A percentile compares a stretch with the other conserved stretches of the same genome.
Evolutionary conservation across 768 basidiomycete species (phyloP).

Genomic region (Pilatotrama ljubarskyi): DNA sequence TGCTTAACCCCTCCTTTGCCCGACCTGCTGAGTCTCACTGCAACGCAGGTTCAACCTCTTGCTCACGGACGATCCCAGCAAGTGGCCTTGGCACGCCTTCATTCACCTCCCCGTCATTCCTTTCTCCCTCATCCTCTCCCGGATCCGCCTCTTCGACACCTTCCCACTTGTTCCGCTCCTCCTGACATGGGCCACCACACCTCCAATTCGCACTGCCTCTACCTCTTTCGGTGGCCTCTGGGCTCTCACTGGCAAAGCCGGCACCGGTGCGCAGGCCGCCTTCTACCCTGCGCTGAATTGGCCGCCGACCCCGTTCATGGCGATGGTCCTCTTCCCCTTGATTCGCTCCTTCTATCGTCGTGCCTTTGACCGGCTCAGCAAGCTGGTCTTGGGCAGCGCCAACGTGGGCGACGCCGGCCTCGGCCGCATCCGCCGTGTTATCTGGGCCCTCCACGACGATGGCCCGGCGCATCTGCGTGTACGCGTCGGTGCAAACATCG

Average conservation of each 20-base stretch:
- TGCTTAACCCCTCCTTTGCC: constrained; percentile 1
- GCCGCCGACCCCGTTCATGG: constrained; percentile 37
- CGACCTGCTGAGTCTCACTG: constrained; percentile 21
- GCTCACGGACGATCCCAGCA: constrained; percentile 64
- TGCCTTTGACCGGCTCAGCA: constrained; percentile 21
- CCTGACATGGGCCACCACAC: constrained; percentile 32
- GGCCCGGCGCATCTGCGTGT: constrained; percentile 24
- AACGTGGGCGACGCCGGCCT: not conserved
- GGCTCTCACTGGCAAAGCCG: not conserved
- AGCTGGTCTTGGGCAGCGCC: constrained; percentile 26
- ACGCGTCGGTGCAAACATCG: constrained; percentile 25
- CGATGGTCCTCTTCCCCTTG: constrained; percentile 30
- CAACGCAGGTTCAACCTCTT: constrained; percentile 63
- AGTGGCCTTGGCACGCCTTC: constrained; percentile 78
- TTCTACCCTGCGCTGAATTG: constrained; percentile 27
- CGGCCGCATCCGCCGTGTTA: constrained; percentile 21
- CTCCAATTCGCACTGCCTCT: constrained; percentile 21
- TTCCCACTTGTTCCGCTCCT: constrained; percentile 35
- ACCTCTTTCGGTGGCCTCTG: constrained; percentile 20
- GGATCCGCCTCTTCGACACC: constrained; percentile 33
- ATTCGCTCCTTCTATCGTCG: constrained; percentile 28
- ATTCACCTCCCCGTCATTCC: constrained; percentile 75
- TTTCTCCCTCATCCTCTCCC: constrained; percentile 62
- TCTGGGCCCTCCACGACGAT: constrained; percentile 28
- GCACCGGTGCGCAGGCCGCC: not conserved